These are phyloP conservation scores for Coemansia sp. DNA, from an alignment of 192 early-diverging fungal species.

Conservation along the genomic window DNA sequence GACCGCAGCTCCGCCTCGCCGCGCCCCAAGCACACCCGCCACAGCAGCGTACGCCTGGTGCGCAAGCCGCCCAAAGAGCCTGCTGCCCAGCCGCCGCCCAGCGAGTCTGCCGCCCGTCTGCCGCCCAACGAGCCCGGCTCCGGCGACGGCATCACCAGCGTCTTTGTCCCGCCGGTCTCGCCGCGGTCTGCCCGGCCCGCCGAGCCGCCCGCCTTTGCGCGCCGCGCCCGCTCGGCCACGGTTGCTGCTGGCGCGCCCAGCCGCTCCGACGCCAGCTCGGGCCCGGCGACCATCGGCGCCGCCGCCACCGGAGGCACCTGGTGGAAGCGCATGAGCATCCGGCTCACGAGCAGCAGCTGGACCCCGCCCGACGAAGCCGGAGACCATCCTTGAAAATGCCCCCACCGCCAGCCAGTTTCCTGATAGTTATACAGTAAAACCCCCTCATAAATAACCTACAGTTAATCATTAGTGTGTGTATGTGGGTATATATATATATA, in stretches of 20 bases:
- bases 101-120: conserved; percentile 1
- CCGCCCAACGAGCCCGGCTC: conserved; percentile 40
- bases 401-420: too few species aligned
- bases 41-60: conserved; percentile 11
- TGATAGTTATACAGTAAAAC: too few species aligned
- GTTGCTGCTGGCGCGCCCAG: conserved; percentile 27
- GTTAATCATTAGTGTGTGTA: too few species aligned
- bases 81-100: conserved; percentile 6
- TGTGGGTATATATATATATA: too few species aligned
- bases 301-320: conserved; percentile 17
- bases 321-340: conserved; percentile 53
- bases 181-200: conserved; percentile 19
- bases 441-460: too few species aligned
- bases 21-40: conserved; percentile 5
- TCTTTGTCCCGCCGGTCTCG: conserved; percentile 45
- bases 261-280: conserved; percentile 4
- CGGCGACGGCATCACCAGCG: conserved; percentile 51
- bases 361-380: conserved; percentile 27
- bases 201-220: conserved; percentile 26
- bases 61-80: conserved; percentile 13
- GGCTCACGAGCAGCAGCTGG: conserved; percentile 13
- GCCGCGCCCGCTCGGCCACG: conserved; percentile 43
- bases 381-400: conserved; percentile 51
- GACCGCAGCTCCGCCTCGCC: neutral
- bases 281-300: conserved; percentile 20